Base-by-base conservation (phyloP, 2,329 filamentous ascomycete species). In the Endoconidiophora polonica region DNA sequence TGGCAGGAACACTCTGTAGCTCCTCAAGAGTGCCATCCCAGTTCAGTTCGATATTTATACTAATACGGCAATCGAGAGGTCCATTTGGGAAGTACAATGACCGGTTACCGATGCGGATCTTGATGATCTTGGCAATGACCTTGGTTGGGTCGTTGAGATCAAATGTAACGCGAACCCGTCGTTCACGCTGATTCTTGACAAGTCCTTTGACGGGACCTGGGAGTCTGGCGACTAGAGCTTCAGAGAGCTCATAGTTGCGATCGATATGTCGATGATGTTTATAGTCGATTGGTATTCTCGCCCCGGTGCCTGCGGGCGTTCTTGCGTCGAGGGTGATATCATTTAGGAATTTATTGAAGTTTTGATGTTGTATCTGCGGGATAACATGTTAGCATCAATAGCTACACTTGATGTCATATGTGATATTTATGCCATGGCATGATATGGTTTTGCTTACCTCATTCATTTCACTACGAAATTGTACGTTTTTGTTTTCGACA, bases 21-120 rank as follows among this genome's bases (percentile, higher is more conserved):
- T 77, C 74, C 38, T 74, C 68, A 3, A 78, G 70, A 0, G 83
- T 59, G 1, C 87, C 86, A 3, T 86, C 74, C 68, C 81, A 94
- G 49, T 81, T 75, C 76, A 93, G 87, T 76, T 98, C 93, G 2
- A 98, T 74, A 60, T 94, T 96, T 60, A 98, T 79, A 58, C 86
- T 94, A 57, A 98, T 81, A 9, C 91, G 84, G 65, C 87, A 94
- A 65, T 98, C 91, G 59, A 95, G 84, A 2, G 77, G 76, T 6
- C 74, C 76, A 46, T 70, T 69, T 0, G 91, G 90, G 57, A 86
- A 83, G 64, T 83, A 81, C 16, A 98, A 74, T 58, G 94, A 83
- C n/a, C 95, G 68, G 61, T 98, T 87, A 23, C 77, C 80, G 12
- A 96, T 72, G n/a, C 87, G 79, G 23, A 81, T 79, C 68, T 98